These are phyloP conservation scores for Sporothrix protearum DNA, from an alignment of 2,329 filamentous ascomycete genomes.

Conservation along the genomic window DNA sequence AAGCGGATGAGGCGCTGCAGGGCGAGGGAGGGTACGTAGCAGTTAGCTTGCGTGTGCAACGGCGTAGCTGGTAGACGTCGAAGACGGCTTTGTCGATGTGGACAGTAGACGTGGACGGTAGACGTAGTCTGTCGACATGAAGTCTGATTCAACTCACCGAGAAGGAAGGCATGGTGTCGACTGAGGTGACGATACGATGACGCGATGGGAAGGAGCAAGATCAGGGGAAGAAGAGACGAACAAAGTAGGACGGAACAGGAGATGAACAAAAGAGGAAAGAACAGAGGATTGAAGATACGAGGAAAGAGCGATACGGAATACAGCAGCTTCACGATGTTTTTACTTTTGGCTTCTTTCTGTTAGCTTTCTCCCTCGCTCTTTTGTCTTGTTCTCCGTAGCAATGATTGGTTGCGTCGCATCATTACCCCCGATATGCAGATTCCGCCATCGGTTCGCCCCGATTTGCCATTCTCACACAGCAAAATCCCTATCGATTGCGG, in stretches of 20 bases:
- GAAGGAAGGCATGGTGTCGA: slow-evolving; percentile 42
- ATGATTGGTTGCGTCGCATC: not conserved
- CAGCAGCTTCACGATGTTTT: not conserved
- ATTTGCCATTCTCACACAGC: not conserved
- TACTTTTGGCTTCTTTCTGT: not conserved
- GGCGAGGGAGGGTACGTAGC: not conserved
- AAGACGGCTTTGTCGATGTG: not conserved
- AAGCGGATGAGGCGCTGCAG: slow-evolving; percentile 67
- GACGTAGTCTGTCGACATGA: not conserved
- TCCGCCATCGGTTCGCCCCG: slow-evolving; percentile 4
- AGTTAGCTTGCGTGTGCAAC: slow-evolving; percentile 51
- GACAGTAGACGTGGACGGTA: not conserved
- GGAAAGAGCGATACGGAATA: not conserved
- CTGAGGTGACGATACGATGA: not conserved
- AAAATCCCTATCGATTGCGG: slow-evolving; percentile 6
- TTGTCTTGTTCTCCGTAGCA: not conserved
- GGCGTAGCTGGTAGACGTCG: not conserved
- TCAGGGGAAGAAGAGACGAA: not conserved
- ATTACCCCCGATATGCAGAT: not conserved
- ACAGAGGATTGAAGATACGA: not conserved
- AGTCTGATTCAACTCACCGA: slow-evolving; percentile 38
- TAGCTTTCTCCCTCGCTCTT: not conserved
- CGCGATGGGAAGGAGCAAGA: not conserved
- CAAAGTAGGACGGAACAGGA: not conserved
- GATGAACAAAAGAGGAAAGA: not conserved